A percentile compares a stretch with the other conserved stretches of the same genome.
Evolutionary conservation across 2,329 filamentous ascomycete genomes (phyloP).

Genomic region (Metarhizium brunneum): DNA sequence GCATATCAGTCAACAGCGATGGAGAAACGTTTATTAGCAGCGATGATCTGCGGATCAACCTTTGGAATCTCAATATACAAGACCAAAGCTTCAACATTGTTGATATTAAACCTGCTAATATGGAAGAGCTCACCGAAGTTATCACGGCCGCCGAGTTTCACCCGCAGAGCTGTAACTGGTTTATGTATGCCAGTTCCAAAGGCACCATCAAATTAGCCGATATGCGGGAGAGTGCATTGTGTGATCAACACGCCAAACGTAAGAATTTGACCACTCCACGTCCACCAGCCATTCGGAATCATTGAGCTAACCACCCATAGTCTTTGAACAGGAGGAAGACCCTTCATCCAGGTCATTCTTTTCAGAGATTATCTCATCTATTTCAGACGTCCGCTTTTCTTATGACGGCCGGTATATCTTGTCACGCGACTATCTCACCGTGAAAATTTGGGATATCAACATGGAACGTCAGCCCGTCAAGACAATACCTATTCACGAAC

Average conservation of each 20-base stretch:
- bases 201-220: conserved; percentile 98
- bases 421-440: conserved; percentile 93
- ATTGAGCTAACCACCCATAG: conserved; percentile 36
- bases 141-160: conserved; percentile 98
- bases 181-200: conserved; percentile 99
- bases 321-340: conserved; percentile 98
- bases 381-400: conserved; percentile 96
- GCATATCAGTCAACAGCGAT: conserved; percentile 99
- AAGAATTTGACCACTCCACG: conserved; percentile 15
- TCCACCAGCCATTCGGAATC: background rate
- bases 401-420: conserved; percentile 94
- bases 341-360: conserved; percentile 96
- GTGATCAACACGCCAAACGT: conserved; percentile 94
- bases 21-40: conserved; percentile 99
- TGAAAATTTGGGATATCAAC: conserved; percentile 99
- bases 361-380: conserved; percentile 98
- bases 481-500: conserved; percentile 97
- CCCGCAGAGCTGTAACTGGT: conserved; percentile 96
- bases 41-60: conserved; percentile 92
- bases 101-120: conserved; percentile 98
- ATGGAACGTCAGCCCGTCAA: conserved; percentile 98
- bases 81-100: conserved; percentile 99
- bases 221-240: conserved; percentile 94
- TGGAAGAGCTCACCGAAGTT: conserved; percentile 98
- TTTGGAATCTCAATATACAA: conserved; percentile 99